phyloP scores from a whole-genome alignment of 2,329 filamentous ascomycete genomes.

The Aspergillus proliferans region DNA sequence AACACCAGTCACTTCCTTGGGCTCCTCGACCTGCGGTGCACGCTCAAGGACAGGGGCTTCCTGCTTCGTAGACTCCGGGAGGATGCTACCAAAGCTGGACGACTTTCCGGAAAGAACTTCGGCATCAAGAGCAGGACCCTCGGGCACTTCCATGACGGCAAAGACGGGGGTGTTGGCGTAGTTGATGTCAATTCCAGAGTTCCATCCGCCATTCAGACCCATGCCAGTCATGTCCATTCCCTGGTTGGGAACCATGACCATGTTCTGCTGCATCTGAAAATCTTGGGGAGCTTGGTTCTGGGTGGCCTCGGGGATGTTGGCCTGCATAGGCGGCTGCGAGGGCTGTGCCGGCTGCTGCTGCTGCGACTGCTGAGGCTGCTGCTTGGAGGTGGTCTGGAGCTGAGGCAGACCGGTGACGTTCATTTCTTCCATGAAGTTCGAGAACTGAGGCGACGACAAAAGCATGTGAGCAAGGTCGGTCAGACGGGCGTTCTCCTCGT shows the following conservation, averaged over 20 bases:
- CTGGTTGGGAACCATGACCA: conserved; percentile 79
- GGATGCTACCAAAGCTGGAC: conserved; percentile 43
- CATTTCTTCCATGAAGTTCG: conserved; percentile 67
- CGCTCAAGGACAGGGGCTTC: conserved; percentile 45
- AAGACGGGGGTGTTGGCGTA: conserved; percentile 48
- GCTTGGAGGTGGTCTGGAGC: conserved; percentile 29
- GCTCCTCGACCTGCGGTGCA: conserved; percentile 17
- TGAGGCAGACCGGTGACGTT: conserved; percentile 51
- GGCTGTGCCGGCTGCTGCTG: conserved; percentile 12
- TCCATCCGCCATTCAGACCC: conserved; percentile 47
- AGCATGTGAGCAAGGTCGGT: conserved; percentile 75
- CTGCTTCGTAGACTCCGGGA: conserved; percentile 43
- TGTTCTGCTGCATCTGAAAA: conserved; percentile 58
- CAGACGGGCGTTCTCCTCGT: conserved; percentile 78
- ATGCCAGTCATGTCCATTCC: conserved; percentile 68
- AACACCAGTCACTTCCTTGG: conserved; percentile 13
- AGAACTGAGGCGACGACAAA: conserved; percentile 74
- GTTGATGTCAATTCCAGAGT: conserved; percentile 41
- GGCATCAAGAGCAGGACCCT: conserved; percentile 56
- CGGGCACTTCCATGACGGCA: conserved; percentile 64
- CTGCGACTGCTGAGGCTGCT: conserved; percentile 38
- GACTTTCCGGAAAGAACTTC: conserved; percentile 66
- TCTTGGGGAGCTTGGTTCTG: conserved; percentile 51
- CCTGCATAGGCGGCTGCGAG: conserved; percentile 36
- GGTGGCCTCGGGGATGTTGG: conserved; percentile 57